phyloP scores from a whole-genome alignment of 163 green algal genomes.

The Chlorella variabilis region DNA sequence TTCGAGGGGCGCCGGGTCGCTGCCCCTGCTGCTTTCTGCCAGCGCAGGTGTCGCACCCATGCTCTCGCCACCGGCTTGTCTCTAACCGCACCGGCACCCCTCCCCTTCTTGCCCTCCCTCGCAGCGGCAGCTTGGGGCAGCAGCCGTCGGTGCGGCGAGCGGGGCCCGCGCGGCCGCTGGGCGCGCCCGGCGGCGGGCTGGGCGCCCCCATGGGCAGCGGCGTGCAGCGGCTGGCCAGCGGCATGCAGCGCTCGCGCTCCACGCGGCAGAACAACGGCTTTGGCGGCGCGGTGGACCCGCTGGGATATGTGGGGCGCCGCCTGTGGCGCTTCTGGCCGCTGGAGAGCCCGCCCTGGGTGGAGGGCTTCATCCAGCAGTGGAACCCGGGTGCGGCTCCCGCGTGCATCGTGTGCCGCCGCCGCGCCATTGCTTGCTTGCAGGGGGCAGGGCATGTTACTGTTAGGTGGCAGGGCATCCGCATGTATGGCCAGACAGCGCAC shows the following conservation, averaged over 20 bases:
- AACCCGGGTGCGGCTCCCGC: slow-evolving; percentile 36
- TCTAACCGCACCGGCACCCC: too few relatives aligned
- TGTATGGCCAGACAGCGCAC: too few relatives aligned
- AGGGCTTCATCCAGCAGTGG: slow-evolving; percentile 50
- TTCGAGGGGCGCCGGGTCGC: too few relatives aligned
- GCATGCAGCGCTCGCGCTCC: slow-evolving; percentile 23
- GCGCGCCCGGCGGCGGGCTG: neutral
- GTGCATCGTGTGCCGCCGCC: neutral
- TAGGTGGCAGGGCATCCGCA: too few relatives aligned
- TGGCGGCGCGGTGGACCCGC: slow-evolving; percentile 16
- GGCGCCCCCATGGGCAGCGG: neutral
- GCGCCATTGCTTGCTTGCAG: neutral
- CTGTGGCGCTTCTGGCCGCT: slow-evolving; percentile 43
- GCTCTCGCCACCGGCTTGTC: neutral
- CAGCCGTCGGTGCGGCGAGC: slow-evolving; percentile 18
- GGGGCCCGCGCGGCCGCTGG: neutral
- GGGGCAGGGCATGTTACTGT: neutral
- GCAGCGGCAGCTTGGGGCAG: slow-evolving; percentile 14
- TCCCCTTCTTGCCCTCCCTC: too few relatives aligned
- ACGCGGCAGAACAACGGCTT: neutral
- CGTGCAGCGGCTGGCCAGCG: neutral
- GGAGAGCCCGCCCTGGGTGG: slow-evolving; percentile 53
- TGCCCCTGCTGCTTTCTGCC: too few relatives aligned
- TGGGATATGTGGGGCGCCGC: slow-evolving; percentile 30
- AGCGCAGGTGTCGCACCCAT: neutral